These are phyloP conservation scores for Clitocybe nebularis DNA, from an alignment of 1,284 basidiomycete genomes.

Conservation along the genomic window DNA sequence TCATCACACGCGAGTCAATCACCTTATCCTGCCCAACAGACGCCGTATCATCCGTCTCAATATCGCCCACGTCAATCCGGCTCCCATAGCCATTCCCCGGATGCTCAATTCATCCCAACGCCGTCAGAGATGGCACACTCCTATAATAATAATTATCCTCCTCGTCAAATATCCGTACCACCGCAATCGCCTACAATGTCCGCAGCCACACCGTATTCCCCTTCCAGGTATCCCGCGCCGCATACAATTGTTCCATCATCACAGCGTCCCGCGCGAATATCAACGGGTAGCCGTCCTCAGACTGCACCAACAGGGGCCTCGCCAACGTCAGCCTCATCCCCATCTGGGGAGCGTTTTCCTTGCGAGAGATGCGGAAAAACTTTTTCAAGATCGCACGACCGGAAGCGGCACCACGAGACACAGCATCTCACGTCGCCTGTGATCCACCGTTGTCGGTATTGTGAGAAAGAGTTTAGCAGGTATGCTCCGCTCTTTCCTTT, in stretches of 20 bases:
- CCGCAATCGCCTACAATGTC: constrained; percentile 25
- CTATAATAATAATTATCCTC: constrained; percentile 36
- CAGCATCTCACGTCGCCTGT: constrained; percentile 59
- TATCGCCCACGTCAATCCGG: constrained; percentile 22
- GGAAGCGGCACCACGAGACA: constrained; percentile 75
- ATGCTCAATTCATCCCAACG: constrained; percentile 47
- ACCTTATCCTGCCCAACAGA: constrained; percentile 27
- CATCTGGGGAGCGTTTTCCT: constrained; percentile 52
- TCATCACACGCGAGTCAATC: constrained; percentile 24
- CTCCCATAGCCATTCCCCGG: constrained; percentile 18
- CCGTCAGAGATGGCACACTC: constrained; percentile 44
- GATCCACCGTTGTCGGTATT: constrained; percentile 62
- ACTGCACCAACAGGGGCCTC: constrained; percentile 28
- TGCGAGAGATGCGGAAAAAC: constrained; percentile 72
- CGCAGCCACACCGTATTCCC: constrained; percentile 26
- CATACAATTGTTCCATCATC: constrained; percentile 29
- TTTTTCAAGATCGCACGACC: constrained; percentile 73
- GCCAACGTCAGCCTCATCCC: constrained; percentile 29
- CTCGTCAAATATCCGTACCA: constrained; percentile 26
- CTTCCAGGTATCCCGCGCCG: constrained; percentile 31
- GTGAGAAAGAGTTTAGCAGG: constrained; percentile 73
- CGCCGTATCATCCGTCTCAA: constrained; percentile 28
- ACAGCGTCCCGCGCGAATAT: constrained; percentile 26
- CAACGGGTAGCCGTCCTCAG: constrained; percentile 27
- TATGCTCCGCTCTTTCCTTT: constrained; percentile 18